These are phyloP conservation scores for Penicillium corylophilum DNA, from an alignment of 2,329 filamentous ascomycete genomes.

Conservation along the genomic window DNA sequence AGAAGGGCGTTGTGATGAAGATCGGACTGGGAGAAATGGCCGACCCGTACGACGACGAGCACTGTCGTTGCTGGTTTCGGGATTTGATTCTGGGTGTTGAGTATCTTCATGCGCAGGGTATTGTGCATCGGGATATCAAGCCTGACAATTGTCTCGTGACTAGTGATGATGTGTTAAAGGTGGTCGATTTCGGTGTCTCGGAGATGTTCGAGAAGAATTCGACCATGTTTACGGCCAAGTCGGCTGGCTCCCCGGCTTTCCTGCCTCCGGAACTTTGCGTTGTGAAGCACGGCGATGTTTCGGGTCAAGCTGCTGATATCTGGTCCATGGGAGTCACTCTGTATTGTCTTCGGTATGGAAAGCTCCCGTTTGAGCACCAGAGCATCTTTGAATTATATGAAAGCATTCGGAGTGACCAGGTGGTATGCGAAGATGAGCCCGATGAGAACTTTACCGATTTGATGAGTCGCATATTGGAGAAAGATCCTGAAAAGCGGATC, in stretches of 20 bases:
- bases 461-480: conserved; percentile 72
- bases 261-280: conserved; percentile 90
- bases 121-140: conserved; percentile 96
- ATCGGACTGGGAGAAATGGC: conserved; percentile 82
- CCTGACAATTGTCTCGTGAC: conserved; percentile 93
- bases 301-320: conserved; percentile 86
- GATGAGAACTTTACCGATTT: conserved; percentile 72
- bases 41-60: conserved; percentile 77
- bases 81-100: conserved; percentile 94
- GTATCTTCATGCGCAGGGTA: conserved; percentile 90
- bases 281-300: conserved; percentile 79
- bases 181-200: conserved; percentile 98
- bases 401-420: conserved; percentile 72
- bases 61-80: conserved; percentile 87
- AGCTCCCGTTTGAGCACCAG: conserved; percentile 78
- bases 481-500: conserved; percentile 80
- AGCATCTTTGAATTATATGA: conserved; percentile 86
- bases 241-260: conserved; percentile 91
- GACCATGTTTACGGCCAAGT: conserved; percentile 88
- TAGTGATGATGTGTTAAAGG: conserved; percentile 87
- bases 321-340: conserved; percentile 98
- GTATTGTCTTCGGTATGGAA: conserved; percentile 87
- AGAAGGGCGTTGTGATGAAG: conserved; percentile 96
- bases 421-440: conserved; percentile 62
- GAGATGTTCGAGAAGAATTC: conserved; percentile 93